Conservation (phyloP, 306 rosid genomes). For the Canavalia ensiformis region DNA sequence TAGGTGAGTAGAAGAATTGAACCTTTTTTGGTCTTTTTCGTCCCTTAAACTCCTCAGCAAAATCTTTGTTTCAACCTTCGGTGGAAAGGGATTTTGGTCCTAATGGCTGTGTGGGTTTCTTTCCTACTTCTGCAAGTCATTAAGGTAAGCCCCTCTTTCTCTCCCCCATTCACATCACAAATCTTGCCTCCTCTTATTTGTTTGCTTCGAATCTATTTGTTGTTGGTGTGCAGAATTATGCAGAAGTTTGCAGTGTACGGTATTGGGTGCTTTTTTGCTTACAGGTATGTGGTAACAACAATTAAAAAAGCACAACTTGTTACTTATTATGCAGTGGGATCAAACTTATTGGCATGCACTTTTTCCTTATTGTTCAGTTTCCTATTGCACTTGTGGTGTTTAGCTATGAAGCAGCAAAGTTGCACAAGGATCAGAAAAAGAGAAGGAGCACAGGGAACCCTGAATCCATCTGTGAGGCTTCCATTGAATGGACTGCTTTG, state of each 20-base stretch:
- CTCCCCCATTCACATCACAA: conserved; percentile 18
- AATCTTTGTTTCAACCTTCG: conserved; percentile 70
- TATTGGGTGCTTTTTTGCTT: conserved; percentile 86
- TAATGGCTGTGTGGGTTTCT: conserved; percentile 70
- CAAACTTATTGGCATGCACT: conserved; percentile 6
- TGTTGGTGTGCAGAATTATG: conserved; percentile 66
- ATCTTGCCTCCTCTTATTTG: conserved; percentile 1
- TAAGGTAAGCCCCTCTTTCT: conserved; percentile 61
- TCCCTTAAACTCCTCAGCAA: conserved; percentile 59
- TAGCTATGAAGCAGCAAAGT: conserved; percentile 77
- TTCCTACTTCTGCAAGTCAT: conserved; percentile 79
- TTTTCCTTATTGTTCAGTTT: conserved; percentile 57
- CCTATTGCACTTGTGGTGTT: conserved; percentile 76
- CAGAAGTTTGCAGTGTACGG: conserved; percentile 67
- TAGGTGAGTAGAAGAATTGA: conserved; percentile 40
- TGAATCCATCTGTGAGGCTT: conserved; percentile 82
- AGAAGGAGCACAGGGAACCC: conserved; percentile 68
- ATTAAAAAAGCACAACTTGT: conserved; percentile 29
- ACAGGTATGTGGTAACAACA: conserved; percentile 61
- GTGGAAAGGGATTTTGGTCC: conserved; percentile 71
- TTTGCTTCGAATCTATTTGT: neutral
- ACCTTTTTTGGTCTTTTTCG: neutral
- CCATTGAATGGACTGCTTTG: conserved; percentile 78
- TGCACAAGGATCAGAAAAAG: conserved; percentile 73
- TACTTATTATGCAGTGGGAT: conserved; percentile 10